These are phyloP conservation scores for Quercus agrifolia DNA, from an alignment of 306 rosid species.

Conservation along the genomic window DNA sequence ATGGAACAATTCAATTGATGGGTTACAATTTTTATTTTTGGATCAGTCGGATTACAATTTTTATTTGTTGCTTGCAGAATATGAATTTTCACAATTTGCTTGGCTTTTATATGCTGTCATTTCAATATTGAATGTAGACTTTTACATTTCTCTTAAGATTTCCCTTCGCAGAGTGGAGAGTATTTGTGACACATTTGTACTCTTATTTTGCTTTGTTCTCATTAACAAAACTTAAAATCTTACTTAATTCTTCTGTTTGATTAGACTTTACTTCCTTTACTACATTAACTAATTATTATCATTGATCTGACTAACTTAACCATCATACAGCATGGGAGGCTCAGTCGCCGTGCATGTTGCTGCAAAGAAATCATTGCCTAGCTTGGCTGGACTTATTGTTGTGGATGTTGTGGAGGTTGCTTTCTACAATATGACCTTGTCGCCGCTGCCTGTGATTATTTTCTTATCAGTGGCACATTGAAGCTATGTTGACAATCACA, in stretches of 20 bases:
- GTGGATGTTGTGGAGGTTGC: slow-evolving; percentile 99
- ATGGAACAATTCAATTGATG: neutral
- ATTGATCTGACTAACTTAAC: slow-evolving; percentile 8
- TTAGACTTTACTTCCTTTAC: neutral
- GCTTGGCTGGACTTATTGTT: slow-evolving; percentile 88
- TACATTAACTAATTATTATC: neutral
- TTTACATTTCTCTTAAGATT: neutral
- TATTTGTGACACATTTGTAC: neutral
- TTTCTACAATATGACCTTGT: slow-evolving; percentile 14
- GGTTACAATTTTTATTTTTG: neutral
- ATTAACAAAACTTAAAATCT: neutral
- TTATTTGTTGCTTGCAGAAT: neutral
- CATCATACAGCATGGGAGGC: slow-evolving; percentile 83
- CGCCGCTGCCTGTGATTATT: slow-evolving; percentile 11
- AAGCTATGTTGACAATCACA: slow-evolving; percentile 19
- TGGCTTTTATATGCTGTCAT: neutral
- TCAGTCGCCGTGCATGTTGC: slow-evolving; percentile 95
- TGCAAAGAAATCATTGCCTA: slow-evolving; percentile 58
- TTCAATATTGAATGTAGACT: neutral
- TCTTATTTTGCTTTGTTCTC: neutral
- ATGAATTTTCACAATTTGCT: neutral
- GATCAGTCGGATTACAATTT: neutral
- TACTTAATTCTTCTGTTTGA: neutral
- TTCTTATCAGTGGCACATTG: slow-evolving; percentile 4
- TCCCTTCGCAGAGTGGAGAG: neutral